Percentiles rank a stretch among this genome's conserved stretches.
phyloP scores from a whole-genome alignment of 2,329 filamentous ascomycete species.

The Torrubiella hemipterigena region DNA sequence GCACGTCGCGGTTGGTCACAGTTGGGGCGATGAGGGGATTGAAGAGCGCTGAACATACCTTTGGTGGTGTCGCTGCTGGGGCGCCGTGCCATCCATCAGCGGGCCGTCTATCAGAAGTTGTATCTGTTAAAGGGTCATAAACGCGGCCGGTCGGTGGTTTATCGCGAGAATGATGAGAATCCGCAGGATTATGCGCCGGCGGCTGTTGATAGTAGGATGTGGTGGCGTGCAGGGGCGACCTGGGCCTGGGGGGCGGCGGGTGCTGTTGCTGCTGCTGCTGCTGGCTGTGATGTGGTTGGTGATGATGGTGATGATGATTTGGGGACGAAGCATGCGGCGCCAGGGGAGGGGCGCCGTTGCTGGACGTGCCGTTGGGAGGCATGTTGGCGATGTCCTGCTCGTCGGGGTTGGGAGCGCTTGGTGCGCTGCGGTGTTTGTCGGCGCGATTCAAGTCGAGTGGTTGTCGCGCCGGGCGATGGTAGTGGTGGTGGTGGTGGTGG shows the following conservation, averaged over 20 bases:
- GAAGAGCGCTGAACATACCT: constrained; percentile 26
- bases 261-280: constrained; percentile 5
- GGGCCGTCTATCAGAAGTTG: constrained; percentile 31
- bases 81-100: constrained; percentile 37
- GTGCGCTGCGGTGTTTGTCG: no score
- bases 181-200: constrained; percentile 6
- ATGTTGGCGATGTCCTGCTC: no score
- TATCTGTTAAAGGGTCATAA: constrained; percentile 43
- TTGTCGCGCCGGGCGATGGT: no score
- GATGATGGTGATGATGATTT: constrained; percentile 10
- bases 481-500: constrained; percentile 16
- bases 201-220: constrained; percentile 3
- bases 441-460: no score
- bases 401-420: no score
- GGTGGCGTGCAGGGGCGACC: constrained; percentile 6
- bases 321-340: constrained; percentile 22
- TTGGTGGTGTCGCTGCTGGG: constrained; percentile 29
- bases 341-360: no score
- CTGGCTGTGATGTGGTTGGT: constrained; percentile 7
- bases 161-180: constrained; percentile 21
- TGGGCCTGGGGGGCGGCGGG: constrained; percentile 9
- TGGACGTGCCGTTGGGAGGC: no score
- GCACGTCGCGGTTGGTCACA: no score
- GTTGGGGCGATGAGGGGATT: constrained; percentile 1
- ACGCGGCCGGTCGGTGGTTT: constrained; percentile 31